Conservation (phyloP, 441 rosid genomes). For the Breynia disticha region DNA sequence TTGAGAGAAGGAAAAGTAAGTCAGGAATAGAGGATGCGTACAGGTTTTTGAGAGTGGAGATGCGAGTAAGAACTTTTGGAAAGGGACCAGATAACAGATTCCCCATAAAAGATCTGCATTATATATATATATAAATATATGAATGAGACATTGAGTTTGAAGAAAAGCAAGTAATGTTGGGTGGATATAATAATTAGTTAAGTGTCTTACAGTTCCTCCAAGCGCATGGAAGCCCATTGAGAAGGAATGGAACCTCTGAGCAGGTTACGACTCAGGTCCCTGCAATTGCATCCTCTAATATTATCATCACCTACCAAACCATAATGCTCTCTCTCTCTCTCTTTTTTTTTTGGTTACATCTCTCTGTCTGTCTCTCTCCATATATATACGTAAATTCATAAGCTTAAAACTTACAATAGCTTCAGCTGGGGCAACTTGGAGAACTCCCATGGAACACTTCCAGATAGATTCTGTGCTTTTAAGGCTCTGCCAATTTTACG, state of each 20-base stretch:
- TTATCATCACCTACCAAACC: too few species aligned
- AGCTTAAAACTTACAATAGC: slow-evolving; percentile 42
- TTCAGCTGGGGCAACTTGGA: slow-evolving; percentile 60
- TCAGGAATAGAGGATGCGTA: slow-evolving; percentile 23
- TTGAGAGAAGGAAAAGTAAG: too few species aligned
- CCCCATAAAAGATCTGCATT: slow-evolving; percentile 78
- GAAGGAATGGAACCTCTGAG: slow-evolving; percentile 67
- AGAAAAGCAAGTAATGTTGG: neutral
- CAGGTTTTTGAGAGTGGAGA: slow-evolving; percentile 59
- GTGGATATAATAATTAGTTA: too few species aligned
- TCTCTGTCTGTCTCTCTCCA: too few species aligned
- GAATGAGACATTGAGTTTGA: too few species aligned
- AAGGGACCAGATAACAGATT: slow-evolving; percentile 74
- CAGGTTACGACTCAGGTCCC: slow-evolving; percentile 78
- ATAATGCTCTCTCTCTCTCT: too few species aligned
- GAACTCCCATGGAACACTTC: slow-evolving; percentile 61
- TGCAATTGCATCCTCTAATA: too few species aligned
- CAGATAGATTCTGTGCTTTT: slow-evolving; percentile 61
- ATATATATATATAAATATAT: slow-evolving; percentile 14
- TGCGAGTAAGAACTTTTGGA: slow-evolving; percentile 57
- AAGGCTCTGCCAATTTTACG: slow-evolving; percentile 36
- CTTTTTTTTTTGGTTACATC: too few species aligned
- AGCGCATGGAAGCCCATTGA: slow-evolving; percentile 67
- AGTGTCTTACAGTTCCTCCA: slow-evolving; percentile 46
- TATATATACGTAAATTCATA: neutral